phyloP scores from a whole-genome alignment of 257 asterid species.

The Rauvolfia tetraphylla region DNA sequence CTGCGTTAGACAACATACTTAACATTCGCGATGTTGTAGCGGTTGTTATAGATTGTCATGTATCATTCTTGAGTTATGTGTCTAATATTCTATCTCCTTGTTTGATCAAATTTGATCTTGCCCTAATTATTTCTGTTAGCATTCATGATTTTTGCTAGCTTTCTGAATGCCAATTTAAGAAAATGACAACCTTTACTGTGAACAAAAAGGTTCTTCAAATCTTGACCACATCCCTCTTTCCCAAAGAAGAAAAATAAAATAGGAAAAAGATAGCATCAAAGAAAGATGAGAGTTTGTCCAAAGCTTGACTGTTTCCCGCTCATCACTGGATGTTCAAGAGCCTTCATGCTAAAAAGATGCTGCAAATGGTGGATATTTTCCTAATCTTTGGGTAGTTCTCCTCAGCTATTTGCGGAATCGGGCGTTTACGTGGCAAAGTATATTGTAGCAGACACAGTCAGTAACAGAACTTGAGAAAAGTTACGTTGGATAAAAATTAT shows the following conservation, averaged over 20 bases:
- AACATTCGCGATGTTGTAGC: too few relatives aligned
- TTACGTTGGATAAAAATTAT: too few relatives aligned
- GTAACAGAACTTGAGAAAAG: too few relatives aligned
- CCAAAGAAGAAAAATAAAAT: background rate
- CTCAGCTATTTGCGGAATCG: too few relatives aligned
- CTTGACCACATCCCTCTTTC: background rate
- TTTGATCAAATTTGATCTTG: too few relatives aligned
- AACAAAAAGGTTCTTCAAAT: background rate
- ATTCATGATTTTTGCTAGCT: too few relatives aligned
- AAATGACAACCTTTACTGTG: background rate
- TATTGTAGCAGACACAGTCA: too few relatives aligned
- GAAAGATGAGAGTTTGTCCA: background rate
- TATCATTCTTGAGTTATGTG: too few relatives aligned
- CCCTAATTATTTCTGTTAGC: too few relatives aligned
- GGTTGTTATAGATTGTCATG: too few relatives aligned
- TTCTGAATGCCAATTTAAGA: background rate
- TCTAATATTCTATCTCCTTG: too few relatives aligned
- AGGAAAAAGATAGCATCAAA: background rate
- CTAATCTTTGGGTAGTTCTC: background rate
- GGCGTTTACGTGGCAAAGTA: too few relatives aligned
- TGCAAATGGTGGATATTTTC: background rate
- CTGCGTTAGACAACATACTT: background rate
- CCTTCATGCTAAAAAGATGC: background rate
- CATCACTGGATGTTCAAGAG: background rate
- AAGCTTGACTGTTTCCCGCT: background rate